Evolutionary conservation across 441 rosid genomes (phyloP), one percentile per base, ranked within the genome.

Genomic region (Jatropha multifida): DNA sequence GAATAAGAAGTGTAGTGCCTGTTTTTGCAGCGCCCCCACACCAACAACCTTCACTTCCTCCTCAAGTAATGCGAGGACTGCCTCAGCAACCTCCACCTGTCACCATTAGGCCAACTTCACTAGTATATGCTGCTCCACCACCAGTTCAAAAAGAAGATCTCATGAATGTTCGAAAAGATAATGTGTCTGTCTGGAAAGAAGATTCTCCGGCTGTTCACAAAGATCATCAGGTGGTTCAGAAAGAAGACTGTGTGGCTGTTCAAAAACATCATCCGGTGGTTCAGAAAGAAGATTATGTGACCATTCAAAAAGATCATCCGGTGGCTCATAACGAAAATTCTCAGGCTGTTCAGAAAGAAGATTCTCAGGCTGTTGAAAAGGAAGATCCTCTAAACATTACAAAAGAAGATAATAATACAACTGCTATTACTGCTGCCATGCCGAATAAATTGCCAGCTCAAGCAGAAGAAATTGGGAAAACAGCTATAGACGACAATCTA

Each of bases 11-110:
- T 26, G 81, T 90, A n/a, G 87, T 87, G 51, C 98, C 99, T 4
- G 92, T 90, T 74, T 95, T 87, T 85, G 86, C 98, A 42, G 94
- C 98, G 41, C 98, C 99, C n/a, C 97, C 92, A n/a, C 77, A 63
- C 15, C 91, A 87, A 41, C 81, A 84, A 42, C 82, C 88, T 69
- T 76, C 89, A 48, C 72, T 86, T 38, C 82, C 93, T 27, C 68
- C 90, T 55, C 85, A 82, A 48, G 79, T 83, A 78, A 71, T 88
- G 73, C 84, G 81, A 10, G 82, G 87, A 38, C 74, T 83, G 9
- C 84, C 87, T 0, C 84, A 89, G 68, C 85, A 82, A 37, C 77
- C 97, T 1, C 90, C 90, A 5, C 86, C 98, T 37, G 97, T 94
- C 74, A 87, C 91, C 13, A 83, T 94, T 70, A 86, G 97, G 87